Evolutionary conservation across 1,284 basidiomycete species (phyloP).

Genomic region (Tetrapyrgos nigripes): DNA sequence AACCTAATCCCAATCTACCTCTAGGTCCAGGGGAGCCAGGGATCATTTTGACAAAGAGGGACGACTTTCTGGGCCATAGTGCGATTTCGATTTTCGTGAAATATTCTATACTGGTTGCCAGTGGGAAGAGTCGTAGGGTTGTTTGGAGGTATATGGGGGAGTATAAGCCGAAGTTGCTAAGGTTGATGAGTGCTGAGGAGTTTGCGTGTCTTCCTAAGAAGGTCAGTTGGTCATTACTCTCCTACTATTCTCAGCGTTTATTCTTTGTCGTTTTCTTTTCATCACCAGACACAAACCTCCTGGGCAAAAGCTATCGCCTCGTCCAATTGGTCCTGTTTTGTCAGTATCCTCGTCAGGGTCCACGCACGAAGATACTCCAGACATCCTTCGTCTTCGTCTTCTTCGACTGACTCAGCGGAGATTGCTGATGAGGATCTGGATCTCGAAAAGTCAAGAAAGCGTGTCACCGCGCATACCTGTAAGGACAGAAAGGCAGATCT

Average conservation of each 20-base stretch:
- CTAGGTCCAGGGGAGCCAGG: constrained; percentile 4
- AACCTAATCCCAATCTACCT: constrained; percentile 4
- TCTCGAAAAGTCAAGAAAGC: not conserved
- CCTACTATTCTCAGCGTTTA: not conserved
- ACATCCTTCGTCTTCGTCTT: not conserved
- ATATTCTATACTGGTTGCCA: not conserved
- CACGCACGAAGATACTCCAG: constrained; percentile 8
- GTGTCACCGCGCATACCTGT: too few species aligned
- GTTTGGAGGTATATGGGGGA: constrained; percentile 10
- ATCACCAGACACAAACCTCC: not conserved
- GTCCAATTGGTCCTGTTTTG: not conserved
- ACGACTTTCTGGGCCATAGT: not conserved
- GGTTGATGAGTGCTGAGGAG: constrained; percentile 3
- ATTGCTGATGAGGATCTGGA: not conserved
- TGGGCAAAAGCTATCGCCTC: not conserved
- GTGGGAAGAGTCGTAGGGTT: not conserved
- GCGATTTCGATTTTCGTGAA: constrained; percentile 5
- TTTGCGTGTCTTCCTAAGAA: not conserved
- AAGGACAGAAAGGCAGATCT: not conserved
- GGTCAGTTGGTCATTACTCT: not conserved
- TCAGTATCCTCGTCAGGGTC: constrained; percentile 1
- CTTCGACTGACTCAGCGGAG: not conserved
- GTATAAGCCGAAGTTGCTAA: not conserved
- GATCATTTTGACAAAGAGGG: constrained; percentile 3
- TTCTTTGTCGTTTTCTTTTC: not conserved